Evolutionary conservation across 345 rosid genomes (phyloP), one percentile per base, ranked within the genome.

Genomic region (Brassica incana): DNA sequence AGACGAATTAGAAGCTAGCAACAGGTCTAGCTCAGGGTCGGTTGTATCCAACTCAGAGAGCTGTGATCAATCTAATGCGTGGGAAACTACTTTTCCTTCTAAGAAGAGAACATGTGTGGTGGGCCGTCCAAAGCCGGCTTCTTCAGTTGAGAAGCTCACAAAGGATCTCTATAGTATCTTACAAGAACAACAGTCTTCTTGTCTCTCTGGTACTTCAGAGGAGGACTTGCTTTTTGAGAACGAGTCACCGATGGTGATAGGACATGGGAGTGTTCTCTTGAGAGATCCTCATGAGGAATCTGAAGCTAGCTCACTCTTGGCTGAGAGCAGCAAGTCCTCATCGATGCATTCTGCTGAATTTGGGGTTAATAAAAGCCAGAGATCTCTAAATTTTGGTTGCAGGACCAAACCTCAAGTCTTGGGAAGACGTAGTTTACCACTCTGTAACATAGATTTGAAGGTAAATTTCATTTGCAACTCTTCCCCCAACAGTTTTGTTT

Each of bases 11-110:
- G 97, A 92, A 83, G 74, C 82, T 12, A 93, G 97, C 82, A 93
- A 96, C 60, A 89, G 95, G 69, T 96, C 98, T 11, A 96, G 99
- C 83, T 96, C 98, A 27, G 99, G 99, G 0, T 96, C 99, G 7
- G 99, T 94, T 65, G 84, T 93, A 76, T 96, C 98, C 33, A 93
- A 96, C 81, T 89, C 98, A 0, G 98, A 96, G 85, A 96, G 98
- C 88, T 92, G 97, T 82, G 98, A 83, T 75, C 98, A 92, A 68
- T 90, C 97, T 48, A 88, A 86, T 59, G 97, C 84, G 63, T 92
- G 98, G 98, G 98, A 96, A 36, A 69, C 95, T 0, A 77, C 78
- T 78, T 95, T 92, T 71, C 92, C 98, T 75, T 90, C 95, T 75
- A 88, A 83, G 91, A 93, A 83, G 87, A 90, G 98, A 83, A 92